Base-by-base conservation (phyloP, 2,329 filamentous ascomycete genomes). In the Bipolaris victoriae region DNA sequence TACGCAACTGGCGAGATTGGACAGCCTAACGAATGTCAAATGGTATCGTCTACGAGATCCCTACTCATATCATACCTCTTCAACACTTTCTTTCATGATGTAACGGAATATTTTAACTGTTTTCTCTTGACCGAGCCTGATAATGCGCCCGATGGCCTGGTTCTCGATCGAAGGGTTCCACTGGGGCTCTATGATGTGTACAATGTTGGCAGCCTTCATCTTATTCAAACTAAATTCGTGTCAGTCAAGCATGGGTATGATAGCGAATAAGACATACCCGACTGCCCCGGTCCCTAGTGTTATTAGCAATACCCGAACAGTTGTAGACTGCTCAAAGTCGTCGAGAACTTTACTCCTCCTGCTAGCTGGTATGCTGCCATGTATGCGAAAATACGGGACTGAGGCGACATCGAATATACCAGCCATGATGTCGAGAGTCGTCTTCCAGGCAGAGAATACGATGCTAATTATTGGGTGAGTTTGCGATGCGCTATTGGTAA, bases 151-250 rank as follows among this genome's bases (percentile, higher is more conserved):
- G 11, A 85, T 79, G 0, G 83, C 83, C 52, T 86, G 83, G 11
- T 77, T 78, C 55, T 85, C 83, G 0, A 83, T 78, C 2, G 77
- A 79, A 0, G 82, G 83, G 37, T 85, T 85, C 82, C 83, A 85
- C 24, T 85, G 83, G 0, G 81, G 78, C 48, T 85, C 83, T 0
- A 84, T 69, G 2, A 85, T 78, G 55, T 82, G 82, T 0, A 85
- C 77, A 0, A 78, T 75, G 41, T 79, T 82, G 0, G 82, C 82
- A 0, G 74, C 75, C 0, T 80, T 78, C 3, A 85, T 71, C n/a
- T 84, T 83, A 0, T 84, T 57, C 9, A 81, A 81, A 18, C 0
- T 44, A 6, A 1, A 16, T 16, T 11, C 2, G 9, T 15, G 9
- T 26, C 9, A 44, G 22, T 31, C 15, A 29, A 31, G 16, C 7